These are phyloP conservation scores for Acephala macrosclerotiorum DNA, from an alignment of 2,329 filamentous ascomycete species.

Conservation along the genomic window DNA sequence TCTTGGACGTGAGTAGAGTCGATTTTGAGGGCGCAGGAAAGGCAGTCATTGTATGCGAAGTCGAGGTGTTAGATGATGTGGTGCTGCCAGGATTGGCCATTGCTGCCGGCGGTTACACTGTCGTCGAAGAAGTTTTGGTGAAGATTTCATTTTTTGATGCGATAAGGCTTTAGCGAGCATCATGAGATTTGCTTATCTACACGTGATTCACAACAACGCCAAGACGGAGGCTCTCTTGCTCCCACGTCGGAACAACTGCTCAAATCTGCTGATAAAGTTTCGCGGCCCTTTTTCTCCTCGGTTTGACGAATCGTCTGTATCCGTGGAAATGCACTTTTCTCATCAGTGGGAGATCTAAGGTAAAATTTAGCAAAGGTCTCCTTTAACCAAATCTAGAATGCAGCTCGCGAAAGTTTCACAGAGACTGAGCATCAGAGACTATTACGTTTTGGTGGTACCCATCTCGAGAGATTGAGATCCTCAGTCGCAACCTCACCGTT, in stretches of 20 bases:
- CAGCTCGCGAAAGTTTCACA: too few species aligned
- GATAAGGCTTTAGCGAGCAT: not conserved
- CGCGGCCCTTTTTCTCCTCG: too few species aligned
- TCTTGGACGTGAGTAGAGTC: slow-evolving; percentile 46
- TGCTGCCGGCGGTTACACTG: not conserved
- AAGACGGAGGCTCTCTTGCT: too few species aligned
- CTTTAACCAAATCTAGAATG: too few species aligned
- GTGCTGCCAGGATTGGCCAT: slow-evolving; percentile 50
- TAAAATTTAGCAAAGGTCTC: too few species aligned
- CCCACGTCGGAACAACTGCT: not conserved
- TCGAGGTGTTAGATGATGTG: slow-evolving; percentile 68
- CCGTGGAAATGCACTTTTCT: too few species aligned
- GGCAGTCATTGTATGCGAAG: slow-evolving; percentile 68
- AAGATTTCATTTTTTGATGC: slow-evolving; percentile 1
- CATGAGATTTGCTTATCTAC: not conserved
- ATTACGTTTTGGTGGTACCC: not conserved
- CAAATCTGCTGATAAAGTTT: not conserved
- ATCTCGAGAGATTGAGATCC: not conserved
- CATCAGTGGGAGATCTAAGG: too few species aligned
- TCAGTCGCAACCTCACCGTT: not conserved
- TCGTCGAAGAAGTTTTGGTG: not conserved
- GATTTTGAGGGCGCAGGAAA: slow-evolving; percentile 47
- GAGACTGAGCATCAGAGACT: not conserved
- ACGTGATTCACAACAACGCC: not conserved
- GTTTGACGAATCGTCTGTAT: too few species aligned